These are phyloP conservation scores for Dendrocalamus latiflorus DNA, from an alignment of 202 grass and related monocot species.

Conservation along the genomic window DNA sequence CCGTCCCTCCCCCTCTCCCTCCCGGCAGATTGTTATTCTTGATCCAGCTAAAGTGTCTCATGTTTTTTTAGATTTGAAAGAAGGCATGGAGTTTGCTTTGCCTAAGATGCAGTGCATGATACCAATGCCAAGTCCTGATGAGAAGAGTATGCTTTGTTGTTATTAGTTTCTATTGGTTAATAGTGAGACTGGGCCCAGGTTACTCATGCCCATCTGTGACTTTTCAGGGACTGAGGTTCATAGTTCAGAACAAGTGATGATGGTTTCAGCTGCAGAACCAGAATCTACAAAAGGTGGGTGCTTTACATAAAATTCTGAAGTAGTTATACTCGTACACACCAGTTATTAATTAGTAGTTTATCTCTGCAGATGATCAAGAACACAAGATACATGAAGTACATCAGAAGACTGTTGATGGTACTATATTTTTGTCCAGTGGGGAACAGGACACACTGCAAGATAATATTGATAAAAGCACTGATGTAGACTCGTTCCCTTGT, in stretches of 20 bases:
- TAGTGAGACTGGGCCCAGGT: neutral
- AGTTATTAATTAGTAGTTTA: neutral
- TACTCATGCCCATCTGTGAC: slow-evolving; percentile 13
- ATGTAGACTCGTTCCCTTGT: neutral
- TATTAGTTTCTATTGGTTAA: neutral
- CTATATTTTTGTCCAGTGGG: neutral
- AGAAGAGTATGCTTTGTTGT: slow-evolving; percentile 8
- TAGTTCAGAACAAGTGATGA: slow-evolving; percentile 11
- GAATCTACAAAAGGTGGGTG: slow-evolving; percentile 21
- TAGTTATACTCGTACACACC: neutral
- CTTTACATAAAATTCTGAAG: neutral
- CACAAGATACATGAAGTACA: neutral
- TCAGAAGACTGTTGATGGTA: neutral
- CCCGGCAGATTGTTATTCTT: neutral
- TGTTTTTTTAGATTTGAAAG: slow-evolving; percentile 11
- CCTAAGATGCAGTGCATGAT: neutral
- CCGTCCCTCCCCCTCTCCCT: neutral
- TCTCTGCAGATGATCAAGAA: slow-evolving; percentile 33
- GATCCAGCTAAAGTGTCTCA: neutral
- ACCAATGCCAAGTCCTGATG: neutral
- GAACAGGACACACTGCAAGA: neutral
- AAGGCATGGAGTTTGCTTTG: neutral
- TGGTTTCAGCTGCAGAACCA: neutral
- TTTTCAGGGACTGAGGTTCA: slow-evolving; percentile 30
- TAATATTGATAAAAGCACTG: neutral